Evolutionary conservation across 2,329 filamentous ascomycete genomes (phyloP).

Genomic region (Colletotrichum endophyticum): DNA sequence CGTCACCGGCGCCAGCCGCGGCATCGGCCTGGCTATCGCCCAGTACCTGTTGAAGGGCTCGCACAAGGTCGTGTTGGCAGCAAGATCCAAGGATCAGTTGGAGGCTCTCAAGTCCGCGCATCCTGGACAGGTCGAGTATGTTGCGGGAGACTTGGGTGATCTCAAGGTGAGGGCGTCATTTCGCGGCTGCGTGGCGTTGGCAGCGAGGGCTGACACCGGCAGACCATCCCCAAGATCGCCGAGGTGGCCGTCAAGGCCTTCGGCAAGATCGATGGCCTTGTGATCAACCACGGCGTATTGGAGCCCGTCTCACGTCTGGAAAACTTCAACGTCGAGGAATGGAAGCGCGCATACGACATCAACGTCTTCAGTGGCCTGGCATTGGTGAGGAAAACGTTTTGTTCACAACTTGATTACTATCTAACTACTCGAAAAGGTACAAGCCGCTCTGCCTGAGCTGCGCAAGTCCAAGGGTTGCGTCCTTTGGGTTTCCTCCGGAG

Average conservation of each 20-base stretch:
- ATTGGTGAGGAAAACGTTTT: conserved; percentile 60
- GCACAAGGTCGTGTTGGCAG: conserved; percentile 65
- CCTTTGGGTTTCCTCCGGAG: conserved; percentile 81
- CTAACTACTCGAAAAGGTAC: conserved; percentile 55
- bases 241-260: conserved; percentile 71
- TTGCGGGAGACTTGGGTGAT: conserved; percentile 61
- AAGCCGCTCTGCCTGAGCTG: conserved; percentile 73
- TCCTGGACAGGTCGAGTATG: conserved; percentile 57
- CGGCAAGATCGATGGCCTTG: conserved; percentile 76
- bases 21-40: conserved; percentile 63
- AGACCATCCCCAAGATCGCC: conserved; percentile 67
- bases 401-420: neutral
- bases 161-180: conserved; percentile 43
- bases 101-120: conserved; percentile 56
- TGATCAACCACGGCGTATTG: conserved; percentile 87
- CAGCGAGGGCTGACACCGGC: neutral
- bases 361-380: conserved; percentile 87
- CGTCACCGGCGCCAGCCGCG: conserved; percentile 69
- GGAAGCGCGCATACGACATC: conserved; percentile 77
- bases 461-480: conserved; percentile 73
- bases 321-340: conserved; percentile 71
- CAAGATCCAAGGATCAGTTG: conserved; percentile 56
- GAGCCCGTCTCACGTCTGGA: conserved; percentile 75
- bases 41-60: conserved; percentile 54
- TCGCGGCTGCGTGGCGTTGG: neutral